Base-by-base conservation (phyloP, 495 filamentous ascomycete species). In the Hypomontagnella submonticulosa region DNA sequence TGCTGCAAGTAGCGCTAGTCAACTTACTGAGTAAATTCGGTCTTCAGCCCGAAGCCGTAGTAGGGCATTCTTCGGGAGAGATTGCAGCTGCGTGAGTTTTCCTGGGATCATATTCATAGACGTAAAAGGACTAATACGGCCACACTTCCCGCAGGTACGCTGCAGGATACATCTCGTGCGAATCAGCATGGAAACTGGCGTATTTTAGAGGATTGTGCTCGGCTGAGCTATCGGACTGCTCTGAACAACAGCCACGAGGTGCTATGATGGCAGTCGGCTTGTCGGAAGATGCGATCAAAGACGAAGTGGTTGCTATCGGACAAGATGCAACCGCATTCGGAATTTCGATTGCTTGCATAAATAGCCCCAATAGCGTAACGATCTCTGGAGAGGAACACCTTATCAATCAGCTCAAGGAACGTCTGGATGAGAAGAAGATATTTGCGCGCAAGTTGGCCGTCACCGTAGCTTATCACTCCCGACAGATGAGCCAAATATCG, bases 11-110 rank as follows among this genome's bases (percentile, higher is more conserved):
- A 9, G 78, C 77, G 2, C 49, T 89, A 10, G 80, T 86, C 0
- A 75, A 83, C 5, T 61, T 89, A 1, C 67, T 88, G 1, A 38
- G 46, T 4, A 71, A 59, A 15, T 86, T 81, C 76, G 74, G 75
- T 13, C 70, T 88, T 12, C 34, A 42, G 0, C 80, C 83, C 0
- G 38, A 52, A 11, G 75, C 75, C 18, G 82, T 85, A 0, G 73
- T 84, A 0, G 85, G 86, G 10, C 85, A 88, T 67, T 88, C 85
- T 2, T 84, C 80, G 54, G 86, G 86, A 1, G 86, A 89, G 62
- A 88, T 88, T 63, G 73, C 69, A 10, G 76, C 76, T 2, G 76
- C 75, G 44, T 63, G 72, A 44, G 63, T 59, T 10, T 27, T 38
- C 18, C 18, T 20, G 2, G 27, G 1, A 7, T 32, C 10, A 4